Base-by-base conservation (phyloP, 805 yeast species). In the Lipomyces yamanashiensis region DNA sequence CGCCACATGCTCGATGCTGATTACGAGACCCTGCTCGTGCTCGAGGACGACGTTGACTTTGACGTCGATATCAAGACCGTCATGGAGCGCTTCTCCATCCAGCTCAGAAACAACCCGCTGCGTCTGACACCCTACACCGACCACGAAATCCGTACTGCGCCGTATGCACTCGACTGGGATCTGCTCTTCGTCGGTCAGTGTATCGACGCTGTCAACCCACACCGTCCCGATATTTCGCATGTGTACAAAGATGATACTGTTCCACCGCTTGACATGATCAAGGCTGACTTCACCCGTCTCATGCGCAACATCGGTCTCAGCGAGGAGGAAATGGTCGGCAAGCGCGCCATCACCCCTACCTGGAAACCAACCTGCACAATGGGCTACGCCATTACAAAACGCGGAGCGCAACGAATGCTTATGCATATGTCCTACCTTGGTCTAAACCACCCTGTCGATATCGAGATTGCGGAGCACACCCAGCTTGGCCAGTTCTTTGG, bases 161-260 rank as follows among this genome's bases (percentile, higher is more conserved):
- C 67, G 13, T 63, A 63, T 49, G 67, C 61, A 8, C 63, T 63
- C 33, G 67, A 63, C 52, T 63, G 67, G 67, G 67, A 63, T 43
- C 15, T 63, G 36, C 51, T 63, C 36, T 10, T 45, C 17, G 44
- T 59, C 23, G 67, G 67, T 10, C 58, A 57, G 10, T 62, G 65
- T 44, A 34, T 45, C 40, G 62, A 62, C 45, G 49, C 34, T 9
- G 51, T 58, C 23, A 52, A 62, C 23, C 55, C 59, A 7, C 47
- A 62, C 21, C 48, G 59, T n/a, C 52, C 33, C 19, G 65, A 62
- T 40, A 48, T 62, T 1, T 28, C 54, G n/a, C 58, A 44, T 17
- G 52, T 36, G 21, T 62, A 58, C 55, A 50, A 62, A 34, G 65
- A 62, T 40, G 55, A 51, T 13, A 36, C 41, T 39, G 62, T 44